phyloP scores from a whole-genome alignment of 805 yeast species.

The Candida coquimbonensis region DNA sequence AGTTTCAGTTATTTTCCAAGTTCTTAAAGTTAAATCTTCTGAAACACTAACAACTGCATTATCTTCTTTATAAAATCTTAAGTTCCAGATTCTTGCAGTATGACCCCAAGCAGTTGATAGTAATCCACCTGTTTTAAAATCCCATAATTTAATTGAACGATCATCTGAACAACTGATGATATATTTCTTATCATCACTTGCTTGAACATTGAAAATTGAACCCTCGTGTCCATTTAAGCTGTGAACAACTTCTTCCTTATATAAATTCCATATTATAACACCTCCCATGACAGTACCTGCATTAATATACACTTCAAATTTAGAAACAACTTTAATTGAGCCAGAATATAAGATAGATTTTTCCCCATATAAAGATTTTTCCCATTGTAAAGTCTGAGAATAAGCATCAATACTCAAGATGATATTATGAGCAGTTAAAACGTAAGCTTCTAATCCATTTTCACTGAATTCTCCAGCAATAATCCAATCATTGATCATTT shows the following conservation, averaged over 20 bases:
- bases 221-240: conserved; percentile 79
- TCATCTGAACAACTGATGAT: conserved; percentile 90
- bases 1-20: conserved; percentile 51
- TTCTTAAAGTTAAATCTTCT: conserved; percentile 80
- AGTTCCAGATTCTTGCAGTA: conserved; percentile 86
- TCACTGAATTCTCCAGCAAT: conserved; percentile 47
- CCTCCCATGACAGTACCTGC: conserved; percentile 96
- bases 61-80: conserved; percentile 44
- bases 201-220: conserved; percentile 74
- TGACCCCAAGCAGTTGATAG: conserved; percentile 94
- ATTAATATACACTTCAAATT: conserved; percentile 46
- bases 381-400: conserved; percentile 21
- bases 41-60: conserved; percentile 54
- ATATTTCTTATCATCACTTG: conserved; percentile 47
- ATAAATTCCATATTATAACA: conserved; percentile 67
- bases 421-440: conserved; percentile 77
- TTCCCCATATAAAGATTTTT: conserved; percentile 46
- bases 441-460: conserved; percentile 31
- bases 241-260: conserved; percentile 37
- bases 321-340: conserved; percentile 42
- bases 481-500: conserved; percentile 74
- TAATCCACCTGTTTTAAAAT: conserved; percentile 45
- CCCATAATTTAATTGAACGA: conserved; percentile 77
- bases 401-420: conserved; percentile 36
- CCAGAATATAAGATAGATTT: conserved; percentile 88